phyloP scores from a whole-genome alignment of 2,329 filamentous ascomycete genomes.

The Trichoderma aggressivum region DNA sequence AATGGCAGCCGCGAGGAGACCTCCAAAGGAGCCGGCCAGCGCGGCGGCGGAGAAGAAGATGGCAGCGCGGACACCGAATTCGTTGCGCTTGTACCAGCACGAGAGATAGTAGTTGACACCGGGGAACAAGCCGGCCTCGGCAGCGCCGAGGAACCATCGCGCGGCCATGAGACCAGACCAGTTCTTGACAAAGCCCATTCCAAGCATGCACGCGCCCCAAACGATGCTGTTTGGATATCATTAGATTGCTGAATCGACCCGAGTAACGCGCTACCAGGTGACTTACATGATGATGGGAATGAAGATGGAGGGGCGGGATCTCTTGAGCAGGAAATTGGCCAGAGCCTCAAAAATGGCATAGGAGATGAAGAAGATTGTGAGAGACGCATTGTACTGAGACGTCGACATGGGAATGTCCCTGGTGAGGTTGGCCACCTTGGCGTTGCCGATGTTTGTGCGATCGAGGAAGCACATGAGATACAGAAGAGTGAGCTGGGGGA shows the following conservation, averaged over 20 bases:
- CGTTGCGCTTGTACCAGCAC: slow-evolving; percentile 78
- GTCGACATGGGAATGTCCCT: slow-evolving; percentile 54
- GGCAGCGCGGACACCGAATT: slow-evolving; percentile 76
- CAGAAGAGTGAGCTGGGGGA: slow-evolving; percentile 58
- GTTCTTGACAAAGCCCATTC: slow-evolving; percentile 64
- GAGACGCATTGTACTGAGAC: slow-evolving; percentile 66
- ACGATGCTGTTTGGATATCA: too few species aligned
- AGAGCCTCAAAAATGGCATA: slow-evolving; percentile 76
- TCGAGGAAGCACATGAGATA: slow-evolving; percentile 74
- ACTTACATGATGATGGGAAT: slow-evolving; percentile 75
- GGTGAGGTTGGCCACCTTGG: slow-evolving; percentile 53
- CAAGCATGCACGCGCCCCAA: slow-evolving; percentile 68
- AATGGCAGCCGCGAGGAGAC: slow-evolving; percentile 69
- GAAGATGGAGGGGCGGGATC: slow-evolving; percentile 71
- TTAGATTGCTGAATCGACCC: slow-evolving; percentile 18
- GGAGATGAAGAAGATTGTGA: slow-evolving; percentile 84
- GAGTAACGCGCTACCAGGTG: neutral
- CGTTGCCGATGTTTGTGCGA: slow-evolving; percentile 74
- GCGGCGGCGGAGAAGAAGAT: slow-evolving; percentile 84
- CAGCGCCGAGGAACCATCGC: slow-evolving; percentile 68
- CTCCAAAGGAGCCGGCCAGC: slow-evolving; percentile 73
- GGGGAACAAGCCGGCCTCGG: slow-evolving; percentile 73
- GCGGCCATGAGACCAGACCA: slow-evolving; percentile 64
- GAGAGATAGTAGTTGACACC: slow-evolving; percentile 77
- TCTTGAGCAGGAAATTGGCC: slow-evolving; percentile 78